These are phyloP conservation scores for Xylaria sp. DNA, from an alignment of 2,329 filamentous ascomycete genomes.

Conservation along the genomic window DNA sequence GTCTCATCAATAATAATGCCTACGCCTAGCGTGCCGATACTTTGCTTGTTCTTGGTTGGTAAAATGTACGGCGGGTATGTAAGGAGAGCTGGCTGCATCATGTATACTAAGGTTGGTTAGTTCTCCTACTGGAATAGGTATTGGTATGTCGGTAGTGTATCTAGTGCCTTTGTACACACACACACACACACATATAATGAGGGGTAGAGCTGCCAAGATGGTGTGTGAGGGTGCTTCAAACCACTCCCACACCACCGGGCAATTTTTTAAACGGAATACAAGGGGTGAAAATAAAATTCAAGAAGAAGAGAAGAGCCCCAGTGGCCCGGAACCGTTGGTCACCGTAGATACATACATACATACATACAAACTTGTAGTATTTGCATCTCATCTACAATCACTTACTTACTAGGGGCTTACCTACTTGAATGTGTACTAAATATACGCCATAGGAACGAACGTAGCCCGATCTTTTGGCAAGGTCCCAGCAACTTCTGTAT, in stretches of 20 bases:
- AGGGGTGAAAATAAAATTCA: background rate
- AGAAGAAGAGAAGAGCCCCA: background rate
- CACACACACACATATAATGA: background rate
- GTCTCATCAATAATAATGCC: background rate
- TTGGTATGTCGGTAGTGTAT: conserved; percentile 8
- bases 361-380: background rate
- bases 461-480: background rate
- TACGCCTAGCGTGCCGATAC: conserved; percentile 6
- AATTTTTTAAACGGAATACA: background rate
- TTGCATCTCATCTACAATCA: no score
- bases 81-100: conserved; percentile 25
- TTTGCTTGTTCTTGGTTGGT: conserved; percentile 18
- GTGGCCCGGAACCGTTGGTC: background rate
- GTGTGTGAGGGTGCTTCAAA: background rate
- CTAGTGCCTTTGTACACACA: background rate
- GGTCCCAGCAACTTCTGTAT: background rate
- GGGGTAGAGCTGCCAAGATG: conserved; percentile 5
- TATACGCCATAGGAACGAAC: background rate
- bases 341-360: background rate
- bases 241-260: background rate
- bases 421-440: background rate
- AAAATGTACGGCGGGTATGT: conserved; percentile 36
- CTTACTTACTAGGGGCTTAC: no score
- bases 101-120: background rate
- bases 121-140: conserved; percentile 1